phyloP scores from a whole-genome alignment of 1,284 basidiomycete genomes.

The Ustilago hordei region DNA sequence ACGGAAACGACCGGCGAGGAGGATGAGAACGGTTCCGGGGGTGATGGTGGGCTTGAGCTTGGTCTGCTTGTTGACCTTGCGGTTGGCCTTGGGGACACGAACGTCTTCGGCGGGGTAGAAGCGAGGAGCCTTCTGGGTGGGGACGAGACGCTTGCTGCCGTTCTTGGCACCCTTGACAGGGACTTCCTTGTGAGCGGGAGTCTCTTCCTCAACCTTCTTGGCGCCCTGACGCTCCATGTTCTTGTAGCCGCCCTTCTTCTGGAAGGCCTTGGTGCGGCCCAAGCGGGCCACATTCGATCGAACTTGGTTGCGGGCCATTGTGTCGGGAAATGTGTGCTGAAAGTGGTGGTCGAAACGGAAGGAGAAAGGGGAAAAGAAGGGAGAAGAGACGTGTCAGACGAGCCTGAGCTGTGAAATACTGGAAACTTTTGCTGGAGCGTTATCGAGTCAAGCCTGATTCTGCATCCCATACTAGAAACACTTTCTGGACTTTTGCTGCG shows the following conservation, averaged over 20 bases:
- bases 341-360: constrained; percentile 8
- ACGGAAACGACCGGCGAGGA: constrained; percentile 96
- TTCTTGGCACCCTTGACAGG: constrained; percentile 90
- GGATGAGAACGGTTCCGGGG: constrained; percentile 93
- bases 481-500: neutral
- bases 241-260: constrained; percentile 79
- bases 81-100: constrained; percentile 85
- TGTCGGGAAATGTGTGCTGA: constrained; percentile 48
- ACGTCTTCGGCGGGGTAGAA: constrained; percentile 99
- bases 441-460: neutral
- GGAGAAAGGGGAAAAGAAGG: neutral
- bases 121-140: constrained; percentile 86
- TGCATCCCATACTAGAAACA: constrained; percentile 2
- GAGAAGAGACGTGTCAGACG: constrained; percentile 24
- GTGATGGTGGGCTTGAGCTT: constrained; percentile 86
- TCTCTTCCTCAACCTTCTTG: constrained; percentile 74
- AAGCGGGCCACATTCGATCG: constrained; percentile 86
- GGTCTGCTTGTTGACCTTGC: constrained; percentile 81
- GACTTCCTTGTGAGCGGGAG: constrained; percentile 78
- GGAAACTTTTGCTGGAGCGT: neutral
- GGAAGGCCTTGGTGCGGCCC: constrained; percentile 74
- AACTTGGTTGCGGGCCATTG: constrained; percentile 85
- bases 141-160: constrained; percentile 85
- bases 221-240: constrained; percentile 80
- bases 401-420: neutral